Base-by-base conservation (phyloP, 2,329 filamentous ascomycete species). In the Penicillium palitans region DNA sequence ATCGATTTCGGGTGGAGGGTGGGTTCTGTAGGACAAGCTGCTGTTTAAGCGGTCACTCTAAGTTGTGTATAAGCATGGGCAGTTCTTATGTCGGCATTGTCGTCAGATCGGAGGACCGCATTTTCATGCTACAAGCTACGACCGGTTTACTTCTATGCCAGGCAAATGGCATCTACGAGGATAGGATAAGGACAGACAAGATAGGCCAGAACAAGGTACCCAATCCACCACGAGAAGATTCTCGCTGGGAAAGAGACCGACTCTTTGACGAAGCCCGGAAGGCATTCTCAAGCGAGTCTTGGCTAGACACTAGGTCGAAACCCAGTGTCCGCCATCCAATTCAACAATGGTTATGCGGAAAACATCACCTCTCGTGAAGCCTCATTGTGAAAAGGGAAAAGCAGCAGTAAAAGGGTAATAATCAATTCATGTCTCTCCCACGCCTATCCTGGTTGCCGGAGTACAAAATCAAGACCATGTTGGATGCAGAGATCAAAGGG, bases 271-370 rank as follows among this genome's bases (percentile, higher is more conserved):
- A 56, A 57, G 59, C 53, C 57, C 33, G 33, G 2, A 6, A 58
- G 59, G 61, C 57, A 58, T 60, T 56, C 53, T 60, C 65, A 67
- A 68, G 52, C 62, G 61, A 69, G 64, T 62, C 56, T 53, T 55
- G 55, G 57, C 59, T 47, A 50, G 52, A 57, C 55, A 61, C 42
- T 35, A 49, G 57, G 57, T 55, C 44, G 44, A 40, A 59, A 52
- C 59, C 61, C 42, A 55, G 48, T 56, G 55, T 50, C 61, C 61
- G 60, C 61, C 67, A 72, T 61, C 65, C 69, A 70, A 73, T 73
- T 78, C 79, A 81, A 72, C 79, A 82, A 83, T 83, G 81, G 80
- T 83, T 83, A 80, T 79, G 75, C 81, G 81, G 81, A 78, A 75
- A 70, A 67, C 75, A 76, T 79, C 81, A 83, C 81, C 80, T 76